Percentiles rank a stretch among this genome's conserved stretches.
phyloP scores from a whole-genome alignment of 345 rosid species.

The Rhodomyrtus tomentosa region DNA sequence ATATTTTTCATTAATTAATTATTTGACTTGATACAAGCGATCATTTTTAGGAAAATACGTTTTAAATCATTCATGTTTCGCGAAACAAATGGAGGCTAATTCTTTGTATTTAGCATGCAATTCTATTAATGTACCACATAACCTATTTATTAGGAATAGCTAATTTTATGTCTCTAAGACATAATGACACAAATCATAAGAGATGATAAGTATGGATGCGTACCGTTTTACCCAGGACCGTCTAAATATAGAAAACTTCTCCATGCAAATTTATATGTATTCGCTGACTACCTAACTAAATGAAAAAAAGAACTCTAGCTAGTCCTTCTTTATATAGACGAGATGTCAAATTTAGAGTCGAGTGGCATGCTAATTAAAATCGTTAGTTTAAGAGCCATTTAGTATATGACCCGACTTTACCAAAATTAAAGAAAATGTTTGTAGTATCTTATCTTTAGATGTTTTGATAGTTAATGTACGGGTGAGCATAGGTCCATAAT shows the following conservation, averaged over 20 bases:
- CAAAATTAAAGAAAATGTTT: neutral
- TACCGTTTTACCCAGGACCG: neutral
- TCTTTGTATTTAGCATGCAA: neutral
- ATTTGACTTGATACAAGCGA: too few species aligned
- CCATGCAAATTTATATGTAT: neutral
- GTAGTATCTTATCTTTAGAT: rapidly evolving
- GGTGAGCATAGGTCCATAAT: too few species aligned
- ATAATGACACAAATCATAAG: neutral
- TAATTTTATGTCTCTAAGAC: neutral
- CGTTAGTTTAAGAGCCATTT: neutral
- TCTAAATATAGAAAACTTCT: too few species aligned
- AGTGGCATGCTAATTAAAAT: neutral
- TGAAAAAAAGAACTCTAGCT: neutral
- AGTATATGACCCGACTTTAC: neutral
- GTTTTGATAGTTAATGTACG: neutral
- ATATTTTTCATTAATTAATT: too few species aligned
- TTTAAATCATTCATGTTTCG: too few species aligned
- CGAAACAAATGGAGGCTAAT: neutral
- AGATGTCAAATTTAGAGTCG: neutral
- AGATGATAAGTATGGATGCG: neutral
- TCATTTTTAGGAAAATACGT: too few species aligned
- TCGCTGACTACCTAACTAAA: neutral
- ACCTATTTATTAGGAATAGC: neutral
- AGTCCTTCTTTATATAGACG: neutral
- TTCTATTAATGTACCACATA: neutral